A percentile compares a stretch with the other conserved stretches of the same genome.
phyloP scores from a whole-genome alignment of 352 stramenopile species.

The Halophytophthora batemanensis region DNA sequence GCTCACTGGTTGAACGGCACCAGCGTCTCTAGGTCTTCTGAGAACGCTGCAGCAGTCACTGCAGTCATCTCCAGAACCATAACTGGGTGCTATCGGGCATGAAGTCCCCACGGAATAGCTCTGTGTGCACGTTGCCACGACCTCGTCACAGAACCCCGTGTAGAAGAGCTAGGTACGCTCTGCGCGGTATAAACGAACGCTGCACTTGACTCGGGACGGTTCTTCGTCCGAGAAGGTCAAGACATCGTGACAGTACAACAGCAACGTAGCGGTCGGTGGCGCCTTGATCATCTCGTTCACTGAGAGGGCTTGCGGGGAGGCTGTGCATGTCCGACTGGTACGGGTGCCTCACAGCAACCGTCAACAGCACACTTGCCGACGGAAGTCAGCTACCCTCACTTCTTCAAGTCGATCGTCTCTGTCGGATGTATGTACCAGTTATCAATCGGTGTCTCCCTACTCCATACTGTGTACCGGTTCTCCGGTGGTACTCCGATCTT shows the following conservation, averaged over 20 bases:
- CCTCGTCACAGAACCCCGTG: slow-evolving; percentile 18
- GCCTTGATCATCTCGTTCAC: not conserved
- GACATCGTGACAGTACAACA: slow-evolving; percentile 39
- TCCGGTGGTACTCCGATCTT: no score
- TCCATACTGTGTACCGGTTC: no score
- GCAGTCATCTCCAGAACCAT: slow-evolving; percentile 38
- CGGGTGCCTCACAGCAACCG: not conserved
- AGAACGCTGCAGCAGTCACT: slow-evolving; percentile 21
- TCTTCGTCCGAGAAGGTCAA: slow-evolving; percentile 28
- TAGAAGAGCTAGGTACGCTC: slow-evolving; percentile 33
- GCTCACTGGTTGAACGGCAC: slow-evolving; percentile 5
- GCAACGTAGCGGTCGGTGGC: slow-evolving; percentile 17
- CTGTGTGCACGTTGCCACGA: slow-evolving; percentile 15
- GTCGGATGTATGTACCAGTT: no score
- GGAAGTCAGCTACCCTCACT: no score
- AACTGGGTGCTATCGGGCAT: slow-evolving; percentile 35
- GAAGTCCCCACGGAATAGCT: slow-evolving; percentile 26
- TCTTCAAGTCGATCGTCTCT: no score
- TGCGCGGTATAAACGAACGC: slow-evolving; percentile 30
- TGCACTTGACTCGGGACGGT: slow-evolving; percentile 28
- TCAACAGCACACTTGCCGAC: no score
- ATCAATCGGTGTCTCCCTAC: no score
- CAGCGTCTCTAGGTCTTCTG: slow-evolving; percentile 23
- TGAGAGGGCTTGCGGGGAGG: not conserved
- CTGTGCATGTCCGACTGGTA: not conserved